Base-by-base conservation (phyloP, 495 filamentous ascomycete species). In the Penicillium arizonense region DNA sequence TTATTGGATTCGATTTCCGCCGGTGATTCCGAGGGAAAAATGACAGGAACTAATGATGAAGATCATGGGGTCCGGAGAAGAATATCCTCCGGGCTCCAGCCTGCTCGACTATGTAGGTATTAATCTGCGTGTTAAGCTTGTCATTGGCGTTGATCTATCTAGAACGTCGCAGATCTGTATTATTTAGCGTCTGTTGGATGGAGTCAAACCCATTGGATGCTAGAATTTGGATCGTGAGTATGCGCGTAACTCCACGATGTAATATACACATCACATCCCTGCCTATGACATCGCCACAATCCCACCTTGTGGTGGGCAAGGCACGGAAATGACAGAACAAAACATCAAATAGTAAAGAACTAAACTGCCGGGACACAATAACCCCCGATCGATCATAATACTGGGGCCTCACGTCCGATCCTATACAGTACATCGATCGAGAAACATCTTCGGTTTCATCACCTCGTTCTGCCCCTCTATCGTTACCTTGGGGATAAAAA, bases 391-490 rank as follows among this genome's bases (percentile, higher is more conserved):
- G 4, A 50, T 35, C 37, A 42, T 26, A 24, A 38, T 0, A 36
- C 21, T 36, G 44, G 32, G 4, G 28, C 1, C 23, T 30, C 28
- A 30, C 2, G 0, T 26, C 30, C 47, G 18, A 50, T 13, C 47
- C 30, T 35, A 41, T 49, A 16, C 34, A 34, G 33, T 49, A 26
- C 34, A 34, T 24, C 18, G 30, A 13, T 32, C 34, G 46, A 58
- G 58, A 41, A 16, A 54, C 47, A 11, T n/a, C 11, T 33, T 24
- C 28, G 23, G 14, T 13, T 10, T 35, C 11, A 24, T 5, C 14
- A n/a, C 45, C 48, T 53, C 52, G 32, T 56, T 52, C 58, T 45
- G 3, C 16, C 28, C 49, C 44, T 40, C 34, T 40, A 8, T 50
- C 5, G 39, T 42, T 41, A 16, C 48, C 38, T 43, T 43, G 48